Conservation (phyloP, 1,139 yeast species). For the Sugiyamaella paludigena region DNA sequence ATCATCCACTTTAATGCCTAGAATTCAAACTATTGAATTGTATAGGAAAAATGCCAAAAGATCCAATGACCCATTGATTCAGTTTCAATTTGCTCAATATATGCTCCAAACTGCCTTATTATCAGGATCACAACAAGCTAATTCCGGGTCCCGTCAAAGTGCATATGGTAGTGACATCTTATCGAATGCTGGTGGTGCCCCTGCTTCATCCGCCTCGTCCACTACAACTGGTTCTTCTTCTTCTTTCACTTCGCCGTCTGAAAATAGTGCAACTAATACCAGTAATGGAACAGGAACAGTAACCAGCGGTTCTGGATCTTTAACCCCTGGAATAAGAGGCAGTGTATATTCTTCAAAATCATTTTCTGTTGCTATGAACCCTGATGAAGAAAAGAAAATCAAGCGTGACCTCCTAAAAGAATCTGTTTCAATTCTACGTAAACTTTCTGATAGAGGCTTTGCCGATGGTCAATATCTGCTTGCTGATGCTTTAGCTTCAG, state of each 20-base stretch:
- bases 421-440: conserved; percentile 66
- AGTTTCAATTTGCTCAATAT: conserved; percentile 89
- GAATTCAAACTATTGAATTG: conserved; percentile 82
- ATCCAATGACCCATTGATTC: conserved; percentile 77
- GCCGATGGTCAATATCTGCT: conserved; percentile 87
- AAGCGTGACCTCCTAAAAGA: conserved; percentile 59
- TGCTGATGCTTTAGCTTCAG: conserved; percentile 85
- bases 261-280: not conserved
- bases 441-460: conserved; percentile 76
- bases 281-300: not conserved
- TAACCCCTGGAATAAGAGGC: conserved; percentile 1
- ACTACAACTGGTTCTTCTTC: conserved; percentile 18
- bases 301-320: not conserved
- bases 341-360: conserved; percentile 10
- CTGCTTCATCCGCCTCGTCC: conserved; percentile 8
- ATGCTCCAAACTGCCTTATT: conserved; percentile 78
- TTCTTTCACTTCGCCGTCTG: conserved; percentile 14
- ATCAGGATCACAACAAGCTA: conserved; percentile 17
- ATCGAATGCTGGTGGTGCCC: not conserved
- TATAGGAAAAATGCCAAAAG: conserved; percentile 83
- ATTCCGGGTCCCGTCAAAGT: conserved; percentile 4
- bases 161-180: conserved; percentile 4
- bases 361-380: not conserved
- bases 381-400: conserved; percentile 35
- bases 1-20: conserved; percentile 54